phyloP scores from a whole-genome alignment of 345 rosid genomes.

The Eucalyptus tenuipes region DNA sequence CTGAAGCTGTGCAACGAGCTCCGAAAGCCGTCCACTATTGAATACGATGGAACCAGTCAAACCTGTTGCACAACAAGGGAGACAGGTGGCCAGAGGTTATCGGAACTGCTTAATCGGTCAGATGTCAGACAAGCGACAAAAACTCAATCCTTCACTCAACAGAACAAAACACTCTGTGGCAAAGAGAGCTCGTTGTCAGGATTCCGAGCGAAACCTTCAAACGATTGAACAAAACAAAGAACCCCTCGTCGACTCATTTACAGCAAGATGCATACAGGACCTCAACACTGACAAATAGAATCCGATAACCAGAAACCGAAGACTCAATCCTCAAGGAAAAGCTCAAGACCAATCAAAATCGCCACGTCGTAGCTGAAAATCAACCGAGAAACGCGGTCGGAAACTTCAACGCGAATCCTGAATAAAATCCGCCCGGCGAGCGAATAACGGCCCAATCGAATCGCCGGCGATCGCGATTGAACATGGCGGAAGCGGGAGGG shows the following conservation, averaged over 20 bases:
- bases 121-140: neutral
- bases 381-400: neutral
- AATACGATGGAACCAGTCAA: constrained; percentile 62
- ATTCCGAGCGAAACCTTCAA: neutral
- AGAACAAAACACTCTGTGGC: neutral
- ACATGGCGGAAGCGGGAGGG: neutral
- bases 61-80: constrained; percentile 25
- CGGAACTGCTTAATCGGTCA: neutral
- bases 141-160: neutral
- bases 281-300: neutral
- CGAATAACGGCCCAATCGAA: neutral
- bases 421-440: neutral
- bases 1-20: constrained; percentile 69
- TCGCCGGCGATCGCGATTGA: neutral
- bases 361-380: neutral
- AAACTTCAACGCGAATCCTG: neutral
- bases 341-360: neutral
- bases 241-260: neutral
- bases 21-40: constrained; percentile 67
- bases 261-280: neutral
- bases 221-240: neutral
- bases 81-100: neutral
- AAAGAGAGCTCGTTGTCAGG: neutral
- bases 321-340: neutral
- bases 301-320: neutral